These are phyloP conservation scores for Globisporangium spiculum DNA, from an alignment of 352 stramenopile species.

Conservation along the genomic window DNA sequence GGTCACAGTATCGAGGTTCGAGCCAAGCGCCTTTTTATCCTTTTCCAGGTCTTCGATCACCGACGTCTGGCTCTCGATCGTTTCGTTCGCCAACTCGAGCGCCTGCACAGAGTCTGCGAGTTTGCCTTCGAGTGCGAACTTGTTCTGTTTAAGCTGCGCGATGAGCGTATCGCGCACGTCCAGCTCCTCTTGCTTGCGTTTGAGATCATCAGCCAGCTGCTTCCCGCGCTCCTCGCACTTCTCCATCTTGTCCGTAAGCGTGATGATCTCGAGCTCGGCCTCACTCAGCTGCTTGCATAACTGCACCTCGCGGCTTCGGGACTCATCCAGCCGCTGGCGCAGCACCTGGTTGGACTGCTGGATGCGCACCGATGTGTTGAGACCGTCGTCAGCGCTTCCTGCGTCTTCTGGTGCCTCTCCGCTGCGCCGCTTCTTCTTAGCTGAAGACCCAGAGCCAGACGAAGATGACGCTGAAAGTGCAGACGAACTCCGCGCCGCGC, in stretches of 20 bases:
- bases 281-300: slow-evolving; percentile 11
- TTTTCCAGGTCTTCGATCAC: background rate
- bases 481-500: background rate
- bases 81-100: slow-evolving; percentile 3
- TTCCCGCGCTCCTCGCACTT: slow-evolving; percentile 4
- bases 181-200: slow-evolving; percentile 2
- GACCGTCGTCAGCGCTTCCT: background rate
- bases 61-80: background rate
- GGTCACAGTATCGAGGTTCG: background rate
- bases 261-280: slow-evolving; percentile 6
- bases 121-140: background rate
- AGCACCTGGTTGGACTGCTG: slow-evolving; percentile 10
- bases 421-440: slow-evolving; percentile 1
- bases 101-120: background rate
- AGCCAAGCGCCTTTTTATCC: background rate
- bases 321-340: slow-evolving; percentile 5
- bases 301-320: background rate
- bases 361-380: slow-evolving; percentile 5
- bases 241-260: slow-evolving; percentile 8
- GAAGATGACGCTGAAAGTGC: background rate
- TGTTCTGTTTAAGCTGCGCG: slow-evolving; percentile 10
- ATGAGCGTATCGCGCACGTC: background rate
- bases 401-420: background rate
- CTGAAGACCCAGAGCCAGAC: background rate
- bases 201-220: slow-evolving; percentile 10